Base-by-base conservation (phyloP, 306 rosid genomes). In the Spatholobus suberectus region DNA sequence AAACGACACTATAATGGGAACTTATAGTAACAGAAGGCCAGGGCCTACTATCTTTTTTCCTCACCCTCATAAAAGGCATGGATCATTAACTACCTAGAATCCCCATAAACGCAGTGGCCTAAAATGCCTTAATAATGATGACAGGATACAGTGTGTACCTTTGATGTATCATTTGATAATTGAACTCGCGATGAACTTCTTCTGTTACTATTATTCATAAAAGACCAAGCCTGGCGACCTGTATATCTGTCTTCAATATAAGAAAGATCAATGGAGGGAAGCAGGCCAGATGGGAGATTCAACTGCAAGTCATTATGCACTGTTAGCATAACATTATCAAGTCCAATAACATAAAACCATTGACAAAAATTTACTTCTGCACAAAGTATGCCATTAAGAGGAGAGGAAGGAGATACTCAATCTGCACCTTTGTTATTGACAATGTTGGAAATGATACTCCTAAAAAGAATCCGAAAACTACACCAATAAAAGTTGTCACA, bases 401-500 rank as follows among this genome's bases (percentile, higher is more conserved):
- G 65, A 37, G 35, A 9, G 11, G 82, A 66, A 75, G 14, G 80
- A 70, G 72, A 32, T 29, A 70, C 73, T 35, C 20, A 55, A 78
- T 63, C 40, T 35, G 59, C 61, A 96, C 99, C 99, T 92, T 96
- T 51, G 95, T 90, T 87, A 94, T 84, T 82, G 99, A 92, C 86
- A 92, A 85, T 17, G 92, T 73, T 17, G 98, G 98, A 83, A 96
- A 92, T 41, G 99, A 94, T 46, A 90, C 91, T 76, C 98, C 99
- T 76, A 96, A 82, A 76, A 91, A 96, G 87, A 96, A 96, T 79
- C 99, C 99, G 24, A 96, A 86, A 88, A 90, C 89, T 43, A 92
- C 82, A 73, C 98, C 99, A 49, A 94, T 72, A 89, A 92, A 96
- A 62, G 99, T 90, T 69, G 93, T 88, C 55, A 91, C 88, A 54